Conservation (phyloP, 2,329 filamentous ascomycete genomes). For the Cytospora paraplurivora region DNA sequence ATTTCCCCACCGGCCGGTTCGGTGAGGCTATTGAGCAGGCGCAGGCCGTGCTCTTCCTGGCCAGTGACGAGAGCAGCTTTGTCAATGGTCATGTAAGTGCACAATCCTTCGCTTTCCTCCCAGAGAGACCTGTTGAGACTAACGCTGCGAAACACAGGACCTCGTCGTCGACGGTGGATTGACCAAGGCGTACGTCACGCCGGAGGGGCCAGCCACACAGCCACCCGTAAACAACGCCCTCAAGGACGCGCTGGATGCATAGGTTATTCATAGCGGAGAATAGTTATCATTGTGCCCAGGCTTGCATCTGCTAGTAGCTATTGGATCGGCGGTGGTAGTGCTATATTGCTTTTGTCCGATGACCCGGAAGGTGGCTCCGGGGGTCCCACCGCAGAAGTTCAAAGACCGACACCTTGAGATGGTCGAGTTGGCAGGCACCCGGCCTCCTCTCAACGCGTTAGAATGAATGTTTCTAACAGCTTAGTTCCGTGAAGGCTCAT, state of each 20-base stretch:
- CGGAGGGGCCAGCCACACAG: constrained; percentile 58
- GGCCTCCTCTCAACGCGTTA: background rate
- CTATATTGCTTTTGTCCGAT: background rate
- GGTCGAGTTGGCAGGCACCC: background rate
- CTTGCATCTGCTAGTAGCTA: background rate
- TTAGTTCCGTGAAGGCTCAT: background rate
- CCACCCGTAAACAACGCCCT: constrained; percentile 63
- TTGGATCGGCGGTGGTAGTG: background rate
- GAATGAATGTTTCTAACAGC: background rate
- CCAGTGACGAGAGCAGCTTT: constrained; percentile 85
- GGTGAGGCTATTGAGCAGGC: constrained; percentile 95
- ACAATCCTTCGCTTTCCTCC: background rate
- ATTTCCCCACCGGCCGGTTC: constrained; percentile 86
- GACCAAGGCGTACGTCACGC: constrained; percentile 84
- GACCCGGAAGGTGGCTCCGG: background rate
- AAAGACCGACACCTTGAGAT: background rate
- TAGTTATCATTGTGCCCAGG: background rate
- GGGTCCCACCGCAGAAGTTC: too few relatives aligned
- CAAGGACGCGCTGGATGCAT: constrained; percentile 48
- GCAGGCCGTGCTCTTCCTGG: constrained; percentile 83
- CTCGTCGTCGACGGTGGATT: constrained; percentile 96
- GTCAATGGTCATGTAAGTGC: constrained; percentile 64
- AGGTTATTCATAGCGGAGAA: constrained; percentile 26
- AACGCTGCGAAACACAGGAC: constrained; percentile 54
- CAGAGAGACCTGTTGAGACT: background rate